Percentiles rank a stretch among this genome's conserved stretches.
These are phyloP conservation scores for Gillenia trifoliata DNA, from an alignment of 306 rosid species.

Conservation along the genomic window DNA sequence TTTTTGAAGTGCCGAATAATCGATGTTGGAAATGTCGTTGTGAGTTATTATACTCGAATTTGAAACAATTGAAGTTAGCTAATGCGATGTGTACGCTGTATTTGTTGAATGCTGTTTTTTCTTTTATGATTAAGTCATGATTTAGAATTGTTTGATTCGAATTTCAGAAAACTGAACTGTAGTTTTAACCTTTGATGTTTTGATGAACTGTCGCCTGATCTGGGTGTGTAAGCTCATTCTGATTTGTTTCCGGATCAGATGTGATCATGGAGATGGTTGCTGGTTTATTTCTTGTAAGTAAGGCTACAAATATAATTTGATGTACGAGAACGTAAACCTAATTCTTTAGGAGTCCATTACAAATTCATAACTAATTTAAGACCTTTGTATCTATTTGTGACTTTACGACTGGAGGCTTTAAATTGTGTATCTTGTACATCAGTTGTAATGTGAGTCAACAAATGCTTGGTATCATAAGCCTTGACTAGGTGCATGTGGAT, in stretches of 20 bases:
- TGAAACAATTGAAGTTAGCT: background rate
- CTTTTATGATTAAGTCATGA: background rate
- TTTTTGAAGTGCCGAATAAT: background rate
- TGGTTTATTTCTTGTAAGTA: background rate
- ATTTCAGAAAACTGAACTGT: background rate
- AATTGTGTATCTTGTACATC: background rate
- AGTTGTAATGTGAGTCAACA: background rate
- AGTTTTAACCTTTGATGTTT: background rate
- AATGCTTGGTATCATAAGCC: background rate
- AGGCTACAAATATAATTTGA: background rate
- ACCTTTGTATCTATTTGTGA: background rate
- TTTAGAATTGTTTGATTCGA: background rate
- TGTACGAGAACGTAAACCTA: background rate
- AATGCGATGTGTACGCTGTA: background rate
- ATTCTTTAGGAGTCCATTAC: background rate
- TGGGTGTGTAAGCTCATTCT: background rate
- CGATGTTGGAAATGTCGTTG: background rate
- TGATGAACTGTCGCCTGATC: background rate
- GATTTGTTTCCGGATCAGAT: background rate
- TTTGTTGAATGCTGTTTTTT: background rate
- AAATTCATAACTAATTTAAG: background rate
- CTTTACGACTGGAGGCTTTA: background rate
- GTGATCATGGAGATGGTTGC: background rate
- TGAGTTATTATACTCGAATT: background rate
- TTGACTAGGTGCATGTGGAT: background rate